These are phyloP conservation scores for Colletotrichum horii DNA, from an alignment of 2,329 filamentous ascomycete species.

Conservation along the genomic window DNA sequence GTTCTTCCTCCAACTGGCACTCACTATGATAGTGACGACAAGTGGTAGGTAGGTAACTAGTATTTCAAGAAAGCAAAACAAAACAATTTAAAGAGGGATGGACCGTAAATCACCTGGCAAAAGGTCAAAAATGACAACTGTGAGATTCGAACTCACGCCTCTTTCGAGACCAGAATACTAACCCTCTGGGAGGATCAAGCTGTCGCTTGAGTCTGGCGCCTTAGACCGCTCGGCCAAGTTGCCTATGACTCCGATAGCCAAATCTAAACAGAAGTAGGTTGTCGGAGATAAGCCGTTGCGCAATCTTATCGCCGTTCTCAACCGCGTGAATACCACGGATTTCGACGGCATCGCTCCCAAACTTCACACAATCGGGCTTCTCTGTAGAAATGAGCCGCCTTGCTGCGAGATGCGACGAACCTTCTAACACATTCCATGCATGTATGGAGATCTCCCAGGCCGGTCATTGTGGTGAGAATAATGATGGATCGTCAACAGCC, in stretches of 20 bases:
- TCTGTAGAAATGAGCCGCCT: neutral
- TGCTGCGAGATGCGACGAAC: neutral
- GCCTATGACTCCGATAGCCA: fast-evolving
- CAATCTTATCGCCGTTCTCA: neutral
- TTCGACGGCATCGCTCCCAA: neutral
- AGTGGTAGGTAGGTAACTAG: too few relatives aligned
- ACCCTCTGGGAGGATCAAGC: neutral
- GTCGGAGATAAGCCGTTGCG: neutral
- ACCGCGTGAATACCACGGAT: neutral
- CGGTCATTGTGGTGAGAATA: neutral
- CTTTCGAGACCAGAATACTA: conserved; percentile 1
- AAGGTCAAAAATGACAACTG: neutral
- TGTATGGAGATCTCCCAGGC: neutral
- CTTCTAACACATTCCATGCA: neutral
- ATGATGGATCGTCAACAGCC: neutral
- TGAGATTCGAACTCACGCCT: conserved; percentile 7
- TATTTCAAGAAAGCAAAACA: too few relatives aligned
- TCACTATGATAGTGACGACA: neutral
- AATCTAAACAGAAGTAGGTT: neutral
- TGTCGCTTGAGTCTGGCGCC: neutral
- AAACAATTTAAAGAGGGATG: too few relatives aligned
- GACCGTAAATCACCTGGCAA: neutral
- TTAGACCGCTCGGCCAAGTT: conserved; percentile 8
- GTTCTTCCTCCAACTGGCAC: too few relatives aligned
- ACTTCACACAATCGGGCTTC: neutral